Base-by-base conservation (phyloP, 2,329 filamentous ascomycete genomes). In the Kalmusia sp. region DNA sequence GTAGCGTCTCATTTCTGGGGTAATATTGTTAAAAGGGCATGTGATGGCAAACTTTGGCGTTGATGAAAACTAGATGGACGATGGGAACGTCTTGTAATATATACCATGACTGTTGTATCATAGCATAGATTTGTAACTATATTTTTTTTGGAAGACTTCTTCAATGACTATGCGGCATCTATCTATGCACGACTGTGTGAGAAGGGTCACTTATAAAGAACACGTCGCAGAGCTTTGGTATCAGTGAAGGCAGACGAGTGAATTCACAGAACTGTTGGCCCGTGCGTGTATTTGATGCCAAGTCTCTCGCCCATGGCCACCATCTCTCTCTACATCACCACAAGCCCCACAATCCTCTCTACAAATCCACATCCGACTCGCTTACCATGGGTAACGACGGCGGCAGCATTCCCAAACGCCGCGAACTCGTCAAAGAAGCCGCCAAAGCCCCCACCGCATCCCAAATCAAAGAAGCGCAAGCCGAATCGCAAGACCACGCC, bases 401-500 rank as follows among this genome's bases (percentile, higher is more conserved):
- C 64, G 95, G 95, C 72, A 87, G 91, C 63, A 99, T 99, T 64
- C 95, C 95, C 4, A 98, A 90, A 59, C 91, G 96, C 27, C 90
- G 92, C 69, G 96, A 99, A 76, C 90, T 99, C 39, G 95, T 99
- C 74, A 96, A 96, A 77, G 89, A 93, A 75, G 92, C 93, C 24
- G 92, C 93, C 35, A 90, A 91, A 65, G 84, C 87, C 46, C 90
- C 90, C 19, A 96, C 90, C 28, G 84, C 91, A 24, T 88, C 91
- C 40, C 90, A 98, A 79, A 79, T 96, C 52, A 98, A 98, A 78
- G 92, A 95, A 60, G 89, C 90, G 7, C 89, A 89, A 61, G 87
- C 89, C 70, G 93, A 97, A 75, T 90, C 91, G 35, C 88, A 95
- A 69, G 84, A 87, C 54, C 92, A 98, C 75, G 85, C 87, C 65